Evolutionary conservation across 2,329 filamentous ascomycete genomes (phyloP).

Genomic region (Clonostachys rosea): DNA sequence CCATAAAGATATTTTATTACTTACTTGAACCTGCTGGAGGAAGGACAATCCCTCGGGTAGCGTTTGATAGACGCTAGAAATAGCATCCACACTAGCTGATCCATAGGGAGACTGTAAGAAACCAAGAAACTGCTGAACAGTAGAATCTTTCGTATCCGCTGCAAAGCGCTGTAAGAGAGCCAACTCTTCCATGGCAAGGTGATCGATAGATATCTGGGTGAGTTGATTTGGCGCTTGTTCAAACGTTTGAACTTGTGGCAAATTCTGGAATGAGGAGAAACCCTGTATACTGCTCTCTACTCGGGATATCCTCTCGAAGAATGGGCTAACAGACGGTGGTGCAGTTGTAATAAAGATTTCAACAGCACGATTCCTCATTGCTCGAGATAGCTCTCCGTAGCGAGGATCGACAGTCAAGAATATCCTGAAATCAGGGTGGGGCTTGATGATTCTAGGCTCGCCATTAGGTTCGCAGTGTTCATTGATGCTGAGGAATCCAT

Average conservation of each 20-base stretch:
- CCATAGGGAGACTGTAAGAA: constrained; percentile 26
- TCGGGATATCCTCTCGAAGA: constrained; percentile 32
- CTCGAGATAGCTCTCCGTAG: constrained; percentile 88
- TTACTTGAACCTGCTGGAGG: background rate
- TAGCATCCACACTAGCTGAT: constrained; percentile 16
- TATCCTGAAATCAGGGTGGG: constrained; percentile 83
- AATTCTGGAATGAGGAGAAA: no score
- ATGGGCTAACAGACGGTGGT: constrained; percentile 21
- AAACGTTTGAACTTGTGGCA: no score
- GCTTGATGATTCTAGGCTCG: constrained; percentile 71
- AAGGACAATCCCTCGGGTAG: background rate
- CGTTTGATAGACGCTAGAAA: constrained; percentile 25
- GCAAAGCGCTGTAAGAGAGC: constrained; percentile 21
- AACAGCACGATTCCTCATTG: constrained; percentile 92
- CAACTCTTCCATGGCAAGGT: constrained; percentile 34
- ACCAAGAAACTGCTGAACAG: constrained; percentile 13
- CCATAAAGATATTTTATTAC: background rate
- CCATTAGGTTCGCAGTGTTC: constrained; percentile 85
- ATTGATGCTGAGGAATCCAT: constrained; percentile 84
- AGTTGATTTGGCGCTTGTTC: no score
- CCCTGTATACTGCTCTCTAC: constrained; percentile 34
- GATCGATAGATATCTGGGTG: background rate
- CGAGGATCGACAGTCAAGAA: constrained; percentile 92
- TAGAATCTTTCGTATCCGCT: background rate
- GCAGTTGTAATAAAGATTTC: constrained; percentile 72